A percentile compares a stretch with the other conserved stretches of the same genome.
Conservation (phyloP, 192 early-diverging fungal genomes). For the Coemansia sp. region DNA sequence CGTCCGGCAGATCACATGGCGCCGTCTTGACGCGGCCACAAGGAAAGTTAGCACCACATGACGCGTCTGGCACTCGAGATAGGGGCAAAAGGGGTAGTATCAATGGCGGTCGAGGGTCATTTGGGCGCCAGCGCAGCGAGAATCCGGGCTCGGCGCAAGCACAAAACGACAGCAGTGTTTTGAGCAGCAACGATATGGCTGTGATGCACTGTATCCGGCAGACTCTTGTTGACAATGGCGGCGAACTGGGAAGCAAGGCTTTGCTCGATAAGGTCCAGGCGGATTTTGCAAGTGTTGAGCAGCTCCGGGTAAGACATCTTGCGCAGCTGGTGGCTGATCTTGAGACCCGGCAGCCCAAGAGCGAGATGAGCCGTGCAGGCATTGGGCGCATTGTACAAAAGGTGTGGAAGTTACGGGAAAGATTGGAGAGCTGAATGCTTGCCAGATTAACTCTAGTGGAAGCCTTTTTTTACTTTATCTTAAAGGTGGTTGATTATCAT, state of each 20-base stretch:
- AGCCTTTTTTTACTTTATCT: background rate
- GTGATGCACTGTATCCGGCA: conserved; percentile 21
- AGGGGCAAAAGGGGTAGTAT: background rate
- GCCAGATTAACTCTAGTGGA: background rate
- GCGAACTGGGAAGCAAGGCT: conserved; percentile 24
- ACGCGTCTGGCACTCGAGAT: background rate
- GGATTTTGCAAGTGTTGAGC: conserved; percentile 16
- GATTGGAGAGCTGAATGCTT: background rate
- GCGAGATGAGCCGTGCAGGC: conserved; percentile 19
- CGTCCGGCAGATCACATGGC: conserved; percentile 18
- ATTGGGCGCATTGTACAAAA: conserved; percentile 51
- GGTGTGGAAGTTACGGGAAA: conserved; percentile 30
- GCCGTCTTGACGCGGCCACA: background rate
- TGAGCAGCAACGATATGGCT: conserved; percentile 11
- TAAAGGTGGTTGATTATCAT: background rate
- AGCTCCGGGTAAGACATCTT: conserved; percentile 28
- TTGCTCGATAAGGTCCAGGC: conserved; percentile 26
- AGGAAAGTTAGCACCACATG: conserved; percentile 13
- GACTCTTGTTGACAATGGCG: conserved; percentile 20
- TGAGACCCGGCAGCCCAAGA: conserved; percentile 16
- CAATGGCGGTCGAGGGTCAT: background rate
- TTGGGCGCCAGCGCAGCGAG: background rate
- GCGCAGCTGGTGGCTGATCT: conserved; percentile 32
- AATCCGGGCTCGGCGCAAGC: background rate
- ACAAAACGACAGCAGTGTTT: background rate